Conservation (phyloP, 306 rosid species). For the Pterocarpus macrocarpus region DNA sequence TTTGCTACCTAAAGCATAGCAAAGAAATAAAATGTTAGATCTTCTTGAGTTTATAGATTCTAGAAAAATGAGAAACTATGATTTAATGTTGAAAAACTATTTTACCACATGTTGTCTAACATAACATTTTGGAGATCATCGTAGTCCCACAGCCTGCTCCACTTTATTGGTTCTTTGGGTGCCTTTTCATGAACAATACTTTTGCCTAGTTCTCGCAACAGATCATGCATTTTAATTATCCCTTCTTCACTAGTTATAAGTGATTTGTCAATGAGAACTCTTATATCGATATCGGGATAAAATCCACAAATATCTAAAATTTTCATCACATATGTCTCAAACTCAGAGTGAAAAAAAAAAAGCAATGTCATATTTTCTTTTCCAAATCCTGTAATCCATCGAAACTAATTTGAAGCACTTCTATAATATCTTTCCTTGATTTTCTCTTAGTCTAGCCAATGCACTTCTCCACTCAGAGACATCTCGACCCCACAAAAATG, state of each 20-base stretch:
- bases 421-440: not conserved
- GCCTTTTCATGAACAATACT: slow-evolving; percentile 35
- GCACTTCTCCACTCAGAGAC: slow-evolving; percentile 37
- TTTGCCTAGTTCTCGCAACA: slow-evolving; percentile 34
- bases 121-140: slow-evolving; percentile 7
- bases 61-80: not conserved
- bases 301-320: not conserved
- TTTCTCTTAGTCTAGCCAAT: slow-evolving; percentile 17
- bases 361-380: slow-evolving; percentile 33
- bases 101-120: slow-evolving; percentile 25
- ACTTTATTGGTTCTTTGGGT: slow-evolving; percentile 41
- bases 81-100: not conserved
- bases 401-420: slow-evolving; percentile 24
- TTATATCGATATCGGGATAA: slow-evolving; percentile 32
- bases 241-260: not conserved
- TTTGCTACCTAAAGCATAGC: not conserved
- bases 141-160: slow-evolving; percentile 36
- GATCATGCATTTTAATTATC: not conserved
- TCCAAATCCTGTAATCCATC: not conserved
- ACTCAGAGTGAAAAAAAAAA: not conserved
- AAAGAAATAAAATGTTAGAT: too few species aligned
- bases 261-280: slow-evolving; percentile 33
- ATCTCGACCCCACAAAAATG: slow-evolving; percentile 23
- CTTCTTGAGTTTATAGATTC: not conserved
- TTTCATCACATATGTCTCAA: rapidly evolving